Evolutionary conservation across 768 basidiomycete genomes (phyloP).

Genomic region (Boletus vermiculosoides): DNA sequence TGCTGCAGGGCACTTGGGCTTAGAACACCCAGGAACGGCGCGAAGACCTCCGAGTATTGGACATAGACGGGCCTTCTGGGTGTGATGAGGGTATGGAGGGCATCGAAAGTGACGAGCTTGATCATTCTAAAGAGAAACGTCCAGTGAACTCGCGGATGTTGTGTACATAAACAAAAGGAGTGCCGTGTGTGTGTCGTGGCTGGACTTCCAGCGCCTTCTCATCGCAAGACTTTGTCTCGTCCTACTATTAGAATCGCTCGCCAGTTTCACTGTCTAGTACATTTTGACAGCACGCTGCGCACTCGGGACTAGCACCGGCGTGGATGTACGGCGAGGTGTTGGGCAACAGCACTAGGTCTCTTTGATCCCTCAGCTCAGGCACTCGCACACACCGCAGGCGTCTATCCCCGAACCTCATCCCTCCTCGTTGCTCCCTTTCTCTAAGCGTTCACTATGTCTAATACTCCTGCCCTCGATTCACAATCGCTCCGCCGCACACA

Average conservation of each 20-base stretch:
- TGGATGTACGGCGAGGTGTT: slow-evolving; percentile 19
- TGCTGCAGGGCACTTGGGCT: slow-evolving; percentile 49
- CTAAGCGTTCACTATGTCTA: slow-evolving; percentile 30
- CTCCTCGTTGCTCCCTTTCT: slow-evolving; percentile 14
- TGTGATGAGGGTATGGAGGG: slow-evolving; percentile 69
- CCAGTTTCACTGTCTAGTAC: not conserved
- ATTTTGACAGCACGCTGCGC: slow-evolving; percentile 8
- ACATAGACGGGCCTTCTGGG: slow-evolving; percentile 67
- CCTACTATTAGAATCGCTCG: not conserved
- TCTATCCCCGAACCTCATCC: slow-evolving; percentile 22
- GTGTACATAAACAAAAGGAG: slow-evolving; percentile 18
- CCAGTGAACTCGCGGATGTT: not conserved
- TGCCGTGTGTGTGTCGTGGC: slow-evolving; percentile 2
- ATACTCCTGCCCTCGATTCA: slow-evolving; percentile 26
- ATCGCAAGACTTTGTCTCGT: slow-evolving; percentile 16
- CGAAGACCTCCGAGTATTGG: slow-evolving; percentile 61
- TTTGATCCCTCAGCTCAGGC: slow-evolving; percentile 12
- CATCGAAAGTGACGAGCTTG: slow-evolving; percentile 76
- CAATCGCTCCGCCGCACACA: slow-evolving; percentile 36
- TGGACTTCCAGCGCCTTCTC: slow-evolving; percentile 1
- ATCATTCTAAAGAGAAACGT: slow-evolving; percentile 31
- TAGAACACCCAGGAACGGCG: slow-evolving; percentile 63
- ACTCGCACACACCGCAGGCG: slow-evolving; percentile 30
- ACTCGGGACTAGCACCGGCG: slow-evolving; percentile 17
- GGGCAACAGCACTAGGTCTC: slow-evolving; percentile 13